Evolutionary conservation across 345 rosid genomes (phyloP), one percentile per base, ranked within the genome.

Genomic region (Ceriops zippeliana): DNA sequence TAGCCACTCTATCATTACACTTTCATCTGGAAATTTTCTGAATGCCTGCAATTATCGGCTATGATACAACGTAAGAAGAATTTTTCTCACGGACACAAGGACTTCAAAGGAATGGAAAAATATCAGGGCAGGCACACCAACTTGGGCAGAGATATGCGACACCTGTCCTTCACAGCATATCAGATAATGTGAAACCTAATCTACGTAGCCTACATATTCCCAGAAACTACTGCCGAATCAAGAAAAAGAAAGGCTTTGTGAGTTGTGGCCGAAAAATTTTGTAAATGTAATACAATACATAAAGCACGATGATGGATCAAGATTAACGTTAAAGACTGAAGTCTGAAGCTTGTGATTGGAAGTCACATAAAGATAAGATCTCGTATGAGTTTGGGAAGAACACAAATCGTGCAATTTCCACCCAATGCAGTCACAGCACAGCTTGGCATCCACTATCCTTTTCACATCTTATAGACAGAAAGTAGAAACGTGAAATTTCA

Each of bases 1-100:
- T 57, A 95, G 86, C 99, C 99, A 90, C 80, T 95, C 97, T n/a
- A 35, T 73, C 24, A 79, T 82, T 47, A 89, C 90, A 76, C 54
- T 76, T 80, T 79, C 83, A 75, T 95, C 89, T 47, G 86, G 75
- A 81, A 82, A 86, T 70, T 71, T 80, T 79, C 89, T 87, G 67
- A 87, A 87, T 22, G 91, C 88, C 97, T 95, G 68, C 74, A 80
- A 62, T 59, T 26, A 31, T 61, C 52, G 71, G 9, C 30, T 51
- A 57, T 22, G 64, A 65, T 62, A 30, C 64, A 68, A 65, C 26
- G 69, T 66, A 56, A 30, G 27, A 34, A 20, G 9, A 17, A 7
- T 10, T 30, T 21, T 22, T 13, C 27, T 52, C 6, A 19, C 7
- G 4, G 49, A 42, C 49, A 42, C 17, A 42, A 42, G 17, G 49